Percentiles rank a stretch among this genome's conserved stretches.
These are phyloP conservation scores for Pyricularia pennisetigena DNA, from an alignment of 2,329 filamentous ascomycete species.

Conservation along the genomic window DNA sequence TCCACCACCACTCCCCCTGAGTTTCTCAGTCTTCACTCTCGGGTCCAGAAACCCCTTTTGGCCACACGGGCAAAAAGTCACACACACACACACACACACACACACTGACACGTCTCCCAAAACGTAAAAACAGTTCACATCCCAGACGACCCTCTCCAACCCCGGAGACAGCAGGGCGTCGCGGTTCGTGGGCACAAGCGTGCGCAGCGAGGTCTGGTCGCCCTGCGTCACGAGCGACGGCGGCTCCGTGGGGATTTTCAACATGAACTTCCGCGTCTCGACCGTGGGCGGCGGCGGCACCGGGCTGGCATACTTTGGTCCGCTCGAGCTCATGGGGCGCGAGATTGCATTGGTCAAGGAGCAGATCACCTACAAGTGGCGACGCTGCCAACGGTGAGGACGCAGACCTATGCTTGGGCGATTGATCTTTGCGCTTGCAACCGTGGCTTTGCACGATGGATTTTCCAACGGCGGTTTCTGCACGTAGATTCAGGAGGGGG, in stretches of 20 bases:
- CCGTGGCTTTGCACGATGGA: too few relatives aligned
- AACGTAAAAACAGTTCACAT: background rate
- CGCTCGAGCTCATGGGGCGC: conserved; percentile 1
- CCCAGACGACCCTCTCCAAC: conserved; percentile 1
- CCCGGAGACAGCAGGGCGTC: background rate
- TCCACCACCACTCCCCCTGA: background rate
- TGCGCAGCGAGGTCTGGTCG: conserved; percentile 22
- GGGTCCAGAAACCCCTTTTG: background rate
- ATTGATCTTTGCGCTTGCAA: too few relatives aligned
- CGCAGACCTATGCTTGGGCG: too few relatives aligned
- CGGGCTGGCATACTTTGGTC: conserved; percentile 7
- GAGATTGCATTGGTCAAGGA: background rate
- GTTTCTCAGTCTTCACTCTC: background rate
- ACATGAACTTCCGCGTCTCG: conserved; percentile 35
- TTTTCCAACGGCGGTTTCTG: too few relatives aligned
- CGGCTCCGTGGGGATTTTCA: conserved; percentile 32
- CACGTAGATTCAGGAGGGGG: too few relatives aligned
- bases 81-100: too few relatives aligned
- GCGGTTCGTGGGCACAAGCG: background rate
- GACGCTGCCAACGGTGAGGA: background rate
- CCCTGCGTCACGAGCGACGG: conserved; percentile 19
- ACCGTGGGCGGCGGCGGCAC: conserved; percentile 25
- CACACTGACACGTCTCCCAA: background rate
- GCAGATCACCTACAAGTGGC: background rate
- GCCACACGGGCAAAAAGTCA: too few relatives aligned